Conservation (phyloP, 768 basidiomycete species). For the Kondoa malvinella region DNA sequence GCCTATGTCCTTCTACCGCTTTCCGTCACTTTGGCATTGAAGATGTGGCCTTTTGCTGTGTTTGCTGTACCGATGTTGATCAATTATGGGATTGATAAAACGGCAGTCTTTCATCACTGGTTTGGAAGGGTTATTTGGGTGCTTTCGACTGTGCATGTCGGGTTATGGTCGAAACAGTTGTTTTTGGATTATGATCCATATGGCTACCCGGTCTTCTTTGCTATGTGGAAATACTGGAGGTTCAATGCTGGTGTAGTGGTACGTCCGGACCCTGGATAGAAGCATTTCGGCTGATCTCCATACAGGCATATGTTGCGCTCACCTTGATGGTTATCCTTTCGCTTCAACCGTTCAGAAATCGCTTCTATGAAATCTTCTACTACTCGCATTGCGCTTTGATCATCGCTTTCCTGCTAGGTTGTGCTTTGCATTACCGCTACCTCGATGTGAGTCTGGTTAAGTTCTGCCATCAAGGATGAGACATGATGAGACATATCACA, state of each 20-base stretch:
- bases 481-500: background rate
- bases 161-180: slow-evolving; percentile 54
- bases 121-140: slow-evolving; percentile 53
- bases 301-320: slow-evolving; percentile 43
- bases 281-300: background rate
- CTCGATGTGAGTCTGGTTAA: slow-evolving; percentile 11
- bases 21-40: slow-evolving; percentile 53
- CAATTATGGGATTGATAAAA: slow-evolving; percentile 58
- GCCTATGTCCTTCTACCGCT: slow-evolving; percentile 57
- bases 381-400: slow-evolving; percentile 47
- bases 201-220: slow-evolving; percentile 32
- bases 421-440: slow-evolving; percentile 45
- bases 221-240: slow-evolving; percentile 44
- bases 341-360: slow-evolving; percentile 39
- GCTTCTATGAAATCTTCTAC: slow-evolving; percentile 51
- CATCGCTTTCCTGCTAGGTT: slow-evolving; percentile 44
- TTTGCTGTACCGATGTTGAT: slow-evolving; percentile 47
- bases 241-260: slow-evolving; percentile 48
- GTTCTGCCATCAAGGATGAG: background rate
- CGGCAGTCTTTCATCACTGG: slow-evolving; percentile 55
- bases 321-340: slow-evolving; percentile 43
- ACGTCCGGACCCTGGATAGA: slow-evolving; percentile 14
- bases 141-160: slow-evolving; percentile 45
- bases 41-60: slow-evolving; percentile 50
- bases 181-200: slow-evolving; percentile 36